Evolutionary conservation across 2,329 filamentous ascomycete genomes (phyloP).

Genomic region (Cercospora sesami): DNA sequence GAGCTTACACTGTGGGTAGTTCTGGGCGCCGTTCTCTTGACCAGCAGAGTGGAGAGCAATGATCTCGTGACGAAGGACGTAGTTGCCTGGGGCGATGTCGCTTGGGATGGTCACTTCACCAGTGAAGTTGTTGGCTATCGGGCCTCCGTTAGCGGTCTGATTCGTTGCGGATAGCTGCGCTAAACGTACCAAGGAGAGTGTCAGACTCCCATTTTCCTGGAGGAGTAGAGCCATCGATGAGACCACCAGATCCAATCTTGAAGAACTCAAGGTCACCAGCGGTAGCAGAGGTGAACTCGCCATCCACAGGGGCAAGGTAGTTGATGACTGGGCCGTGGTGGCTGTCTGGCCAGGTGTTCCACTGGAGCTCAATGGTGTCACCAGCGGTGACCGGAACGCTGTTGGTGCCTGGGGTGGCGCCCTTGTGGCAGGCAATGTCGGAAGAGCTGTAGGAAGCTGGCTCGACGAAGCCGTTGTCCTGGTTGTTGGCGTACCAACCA

Average conservation of each 20-base stretch:
- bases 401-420: conserved; percentile 52
- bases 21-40: conserved; percentile 46
- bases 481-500: conserved; percentile 40
- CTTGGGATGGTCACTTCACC: conserved; percentile 55
- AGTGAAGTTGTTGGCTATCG: conserved; percentile 44
- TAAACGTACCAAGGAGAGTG: conserved; percentile 44
- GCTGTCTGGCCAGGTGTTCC: conserved; percentile 32
- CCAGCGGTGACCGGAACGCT: conserved; percentile 61
- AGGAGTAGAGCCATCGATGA: conserved; percentile 43
- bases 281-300: conserved; percentile 57
- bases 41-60: conserved; percentile 60
- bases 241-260: conserved; percentile 63
- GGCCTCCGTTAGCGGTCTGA: not conserved
- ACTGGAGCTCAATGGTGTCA: conserved; percentile 55
- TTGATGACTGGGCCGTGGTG: conserved; percentile 65
- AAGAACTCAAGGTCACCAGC: conserved; percentile 59
- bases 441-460: conserved; percentile 26
- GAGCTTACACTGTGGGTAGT: conserved; percentile 41
- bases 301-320: conserved; percentile 61
- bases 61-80: conserved; percentile 61
- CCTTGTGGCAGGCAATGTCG: conserved; percentile 51
- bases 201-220: conserved; percentile 59
- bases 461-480: conserved; percentile 44
- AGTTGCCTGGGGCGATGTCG: conserved; percentile 57
- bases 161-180: not conserved